Evolutionary conservation across 2,329 filamentous ascomycete genomes (phyloP).

Genomic region (Pseudocercospora vitis): DNA sequence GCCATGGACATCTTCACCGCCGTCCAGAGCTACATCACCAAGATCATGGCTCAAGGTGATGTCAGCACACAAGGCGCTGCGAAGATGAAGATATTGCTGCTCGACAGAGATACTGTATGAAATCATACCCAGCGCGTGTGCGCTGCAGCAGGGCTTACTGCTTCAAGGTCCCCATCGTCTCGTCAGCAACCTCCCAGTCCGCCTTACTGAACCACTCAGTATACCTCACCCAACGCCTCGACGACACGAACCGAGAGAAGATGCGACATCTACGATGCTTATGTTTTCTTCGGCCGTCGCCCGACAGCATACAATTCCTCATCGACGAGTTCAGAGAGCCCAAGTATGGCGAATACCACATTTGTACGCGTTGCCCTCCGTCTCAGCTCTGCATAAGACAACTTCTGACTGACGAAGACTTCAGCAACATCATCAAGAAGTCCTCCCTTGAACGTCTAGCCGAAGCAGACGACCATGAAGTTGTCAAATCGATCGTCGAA

Average conservation of each 20-base stretch:
- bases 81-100: constrained; percentile 97
- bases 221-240: constrained; percentile 93
- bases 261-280: constrained; percentile 96
- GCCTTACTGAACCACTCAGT: constrained; percentile 93
- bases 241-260: constrained; percentile 87
- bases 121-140: not conserved
- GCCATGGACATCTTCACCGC: constrained; percentile 91
- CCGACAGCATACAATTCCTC: constrained; percentile 87
- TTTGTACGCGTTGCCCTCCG: constrained; percentile 65
- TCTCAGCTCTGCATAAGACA: no score
- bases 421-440: constrained; percentile 97
- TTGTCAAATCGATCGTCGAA: constrained; percentile 90
- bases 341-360: constrained; percentile 94
- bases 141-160: constrained; percentile 16
- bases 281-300: constrained; percentile 87
- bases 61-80: constrained; percentile 59
- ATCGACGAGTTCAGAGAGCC: constrained; percentile 95
- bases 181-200: constrained; percentile 93
- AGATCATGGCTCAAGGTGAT: constrained; percentile 88
- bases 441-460: constrained; percentile 90
- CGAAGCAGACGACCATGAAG: constrained; percentile 95
- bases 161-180: constrained; percentile 76
- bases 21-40: constrained; percentile 90
- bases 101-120: constrained; percentile 85
- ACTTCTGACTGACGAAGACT: constrained; percentile 57